Conservation (phyloP, 441 rosid species). For the Eutrema salsugineum region DNA sequence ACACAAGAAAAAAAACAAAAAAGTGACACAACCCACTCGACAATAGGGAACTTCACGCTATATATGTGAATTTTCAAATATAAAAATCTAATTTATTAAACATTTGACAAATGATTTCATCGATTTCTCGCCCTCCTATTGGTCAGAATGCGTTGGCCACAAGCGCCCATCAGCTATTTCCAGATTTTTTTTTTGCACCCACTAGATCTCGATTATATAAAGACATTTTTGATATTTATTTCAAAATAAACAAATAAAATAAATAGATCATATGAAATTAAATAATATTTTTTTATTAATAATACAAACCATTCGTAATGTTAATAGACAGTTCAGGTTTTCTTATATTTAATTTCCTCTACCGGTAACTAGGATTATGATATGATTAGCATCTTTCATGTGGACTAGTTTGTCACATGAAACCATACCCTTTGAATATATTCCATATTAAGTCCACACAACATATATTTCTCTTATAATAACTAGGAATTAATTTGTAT, state of each 20-base stretch:
- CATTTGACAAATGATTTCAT: not conserved
- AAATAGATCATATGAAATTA: too few species aligned
- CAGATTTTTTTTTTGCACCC: conserved; percentile 16
- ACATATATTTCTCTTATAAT: not conserved
- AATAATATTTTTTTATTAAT: too few species aligned
- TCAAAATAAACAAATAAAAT: not conserved
- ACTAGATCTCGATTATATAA: not conserved
- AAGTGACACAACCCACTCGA: conserved; percentile 7
- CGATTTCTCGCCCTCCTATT: not conserved
- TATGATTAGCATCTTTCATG: conserved; percentile 11
- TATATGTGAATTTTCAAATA: not conserved
- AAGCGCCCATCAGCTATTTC: not conserved
- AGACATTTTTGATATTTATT: not conserved
- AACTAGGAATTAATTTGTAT: too few species aligned
- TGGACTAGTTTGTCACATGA: conserved; percentile 2
- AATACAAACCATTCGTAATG: too few species aligned
- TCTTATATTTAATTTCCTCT: not conserved
- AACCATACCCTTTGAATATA: conserved; percentile 24
- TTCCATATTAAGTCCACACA: not conserved
- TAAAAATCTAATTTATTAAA: not conserved
- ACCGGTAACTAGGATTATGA: conserved; percentile 15
- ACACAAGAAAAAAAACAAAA: too few species aligned
- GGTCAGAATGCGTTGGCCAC: conserved; percentile 21
- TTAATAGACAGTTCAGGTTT: too few species aligned
- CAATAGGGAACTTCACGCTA: not conserved